Evolutionary conservation across 2,329 filamentous ascomycete species (phyloP).

Genomic region (Paecilomyces niveus): DNA sequence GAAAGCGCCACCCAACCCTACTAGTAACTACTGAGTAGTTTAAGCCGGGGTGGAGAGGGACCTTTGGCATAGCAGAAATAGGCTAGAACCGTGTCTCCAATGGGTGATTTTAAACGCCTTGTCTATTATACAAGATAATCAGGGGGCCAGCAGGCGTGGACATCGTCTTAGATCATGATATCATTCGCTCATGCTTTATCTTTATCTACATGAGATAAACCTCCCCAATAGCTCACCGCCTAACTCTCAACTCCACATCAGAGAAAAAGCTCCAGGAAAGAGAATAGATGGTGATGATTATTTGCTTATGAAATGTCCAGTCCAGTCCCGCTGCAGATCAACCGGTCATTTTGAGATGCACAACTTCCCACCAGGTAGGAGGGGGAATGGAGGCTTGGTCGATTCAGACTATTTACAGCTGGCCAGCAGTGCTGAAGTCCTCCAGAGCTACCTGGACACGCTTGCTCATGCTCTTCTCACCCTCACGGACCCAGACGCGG

Average conservation of each 20-base stretch:
- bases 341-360: not conserved
- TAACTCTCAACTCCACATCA: not conserved
- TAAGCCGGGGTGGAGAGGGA: too few relatives aligned
- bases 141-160: too few relatives aligned
- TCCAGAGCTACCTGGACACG: constrained; percentile 74
- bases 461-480: constrained; percentile 90
- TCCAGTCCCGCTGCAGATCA: not conserved
- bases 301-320: not conserved
- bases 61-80: too few relatives aligned
- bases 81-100: too few relatives aligned
- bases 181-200: not conserved
- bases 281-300: not conserved
- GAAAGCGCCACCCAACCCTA: too few relatives aligned
- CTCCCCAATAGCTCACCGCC: not conserved
- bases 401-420: constrained; percentile 54
- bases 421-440: constrained; percentile 82
- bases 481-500: constrained; percentile 81
- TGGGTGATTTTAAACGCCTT: too few relatives aligned
- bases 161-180: not conserved
- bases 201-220: not conserved
- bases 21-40: too few relatives aligned
- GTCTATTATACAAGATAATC: too few relatives aligned
- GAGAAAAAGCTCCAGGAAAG: not conserved
- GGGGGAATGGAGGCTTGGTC: not conserved
- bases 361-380: not conserved